Conservation (phyloP, 2,329 filamentous ascomycete species). For the Scedosporium minutisporum region DNA sequence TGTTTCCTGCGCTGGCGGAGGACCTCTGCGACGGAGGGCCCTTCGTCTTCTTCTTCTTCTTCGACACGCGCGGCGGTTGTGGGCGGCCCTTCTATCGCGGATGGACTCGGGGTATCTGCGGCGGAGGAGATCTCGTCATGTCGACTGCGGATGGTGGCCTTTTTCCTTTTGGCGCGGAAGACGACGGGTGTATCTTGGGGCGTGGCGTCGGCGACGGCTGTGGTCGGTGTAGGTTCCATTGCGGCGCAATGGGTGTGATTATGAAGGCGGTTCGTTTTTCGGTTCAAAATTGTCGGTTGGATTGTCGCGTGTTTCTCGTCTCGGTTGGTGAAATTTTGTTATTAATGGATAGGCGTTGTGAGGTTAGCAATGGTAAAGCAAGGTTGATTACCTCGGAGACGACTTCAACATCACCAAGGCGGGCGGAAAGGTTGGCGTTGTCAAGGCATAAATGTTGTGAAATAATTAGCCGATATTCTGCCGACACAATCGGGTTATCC, state of each 20-base stretch:
- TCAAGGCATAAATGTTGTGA: neutral
- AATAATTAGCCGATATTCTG: neutral
- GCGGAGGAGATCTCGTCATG: slow-evolving; percentile 32
- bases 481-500: neutral
- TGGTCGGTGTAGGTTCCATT: slow-evolving; percentile 15
- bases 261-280: neutral
- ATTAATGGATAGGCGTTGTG: neutral
- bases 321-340: neutral
- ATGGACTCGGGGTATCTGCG: slow-evolving; percentile 31
- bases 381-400: no score
- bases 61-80: slow-evolving; percentile 9
- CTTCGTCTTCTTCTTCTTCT: slow-evolving; percentile 23
- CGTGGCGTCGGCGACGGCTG: slow-evolving; percentile 11
- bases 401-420: no score
- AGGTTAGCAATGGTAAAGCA: neutral
- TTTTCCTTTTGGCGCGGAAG: slow-evolving; percentile 49
- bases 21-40: slow-evolving; percentile 38
- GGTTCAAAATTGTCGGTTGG: neutral
- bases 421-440: neutral
- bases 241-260: neutral
- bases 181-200: slow-evolving; percentile 22
- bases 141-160: slow-evolving; percentile 23
- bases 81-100: slow-evolving; percentile 7
- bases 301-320: neutral
- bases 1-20: slow-evolving; percentile 37